These are phyloP conservation scores for Diphasiastrum complanatum DNA, from an alignment of 83 land plant species.

Conservation along the genomic window DNA sequence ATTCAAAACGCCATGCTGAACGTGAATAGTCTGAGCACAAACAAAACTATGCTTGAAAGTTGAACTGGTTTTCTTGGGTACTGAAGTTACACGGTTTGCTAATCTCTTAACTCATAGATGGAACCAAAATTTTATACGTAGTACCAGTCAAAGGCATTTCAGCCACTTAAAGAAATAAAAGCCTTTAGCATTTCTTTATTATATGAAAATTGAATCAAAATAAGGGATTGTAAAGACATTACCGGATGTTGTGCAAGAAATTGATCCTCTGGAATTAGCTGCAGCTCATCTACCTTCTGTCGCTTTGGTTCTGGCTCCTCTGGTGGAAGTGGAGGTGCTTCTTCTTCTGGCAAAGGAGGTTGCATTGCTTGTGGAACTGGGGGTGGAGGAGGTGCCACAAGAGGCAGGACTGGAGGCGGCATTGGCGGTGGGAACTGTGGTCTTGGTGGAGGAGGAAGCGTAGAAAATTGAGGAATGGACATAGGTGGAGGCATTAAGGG, in stretches of 20 bases:
- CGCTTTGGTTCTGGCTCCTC: constrained; percentile 98
- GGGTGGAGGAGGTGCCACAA: constrained; percentile 56
- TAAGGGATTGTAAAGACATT: constrained; percentile 18
- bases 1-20: no score
- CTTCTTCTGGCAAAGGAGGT: constrained; percentile 87
- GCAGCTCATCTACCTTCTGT: constrained; percentile 72
- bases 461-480: constrained; percentile 21
- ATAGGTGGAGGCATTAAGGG: constrained; percentile 31
- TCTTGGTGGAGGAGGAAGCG: constrained; percentile 62
- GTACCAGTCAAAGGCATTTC: no score
- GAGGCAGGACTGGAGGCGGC: constrained; percentile 46
- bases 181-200: no score
- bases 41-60: no score
- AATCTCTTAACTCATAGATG: no score
- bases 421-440: constrained; percentile 53
- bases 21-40: no score
- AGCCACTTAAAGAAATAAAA: no score
- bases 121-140: no score
- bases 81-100: no score
- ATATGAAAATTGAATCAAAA: not conserved
- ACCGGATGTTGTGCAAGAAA: constrained; percentile 95
- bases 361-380: constrained; percentile 72
- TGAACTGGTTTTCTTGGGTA: no score
- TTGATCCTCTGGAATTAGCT: constrained; percentile 90
- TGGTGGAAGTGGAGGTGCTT: constrained; percentile 88